A percentile compares a stretch with the other conserved stretches of the same genome.
These are phyloP conservation scores for Penicillium arizonense DNA, from an alignment of 495 filamentous ascomycete species.

Conservation along the genomic window DNA sequence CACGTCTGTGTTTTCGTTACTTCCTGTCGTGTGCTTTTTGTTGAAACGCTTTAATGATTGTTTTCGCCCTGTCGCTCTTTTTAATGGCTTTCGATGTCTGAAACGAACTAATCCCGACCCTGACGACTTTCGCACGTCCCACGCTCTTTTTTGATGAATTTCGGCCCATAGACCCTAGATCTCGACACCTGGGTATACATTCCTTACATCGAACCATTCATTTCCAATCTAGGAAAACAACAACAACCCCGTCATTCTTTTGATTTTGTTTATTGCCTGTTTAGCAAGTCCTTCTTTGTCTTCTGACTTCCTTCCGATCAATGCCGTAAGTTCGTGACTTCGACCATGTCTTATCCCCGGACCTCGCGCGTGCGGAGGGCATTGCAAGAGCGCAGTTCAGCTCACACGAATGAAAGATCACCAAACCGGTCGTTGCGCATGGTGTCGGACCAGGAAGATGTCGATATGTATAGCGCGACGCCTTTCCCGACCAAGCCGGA, in stretches of 20 bases:
- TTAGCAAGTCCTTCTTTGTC: neutral
- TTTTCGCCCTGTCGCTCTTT: constrained; percentile 36
- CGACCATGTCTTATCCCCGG: constrained; percentile 33
- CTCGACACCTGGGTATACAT: constrained; percentile 29
- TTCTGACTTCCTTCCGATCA: constrained; percentile 18
- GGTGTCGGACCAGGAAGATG: constrained; percentile 35
- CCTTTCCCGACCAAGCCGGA: constrained; percentile 54
- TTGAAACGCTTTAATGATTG: constrained; percentile 22
- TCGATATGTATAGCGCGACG: constrained; percentile 40
- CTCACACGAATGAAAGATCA: constrained; percentile 48
- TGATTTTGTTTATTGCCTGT: constrained; percentile 8
- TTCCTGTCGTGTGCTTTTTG: constrained; percentile 31
- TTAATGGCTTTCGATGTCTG: constrained; percentile 23
- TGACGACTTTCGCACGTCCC: constrained; percentile 27
- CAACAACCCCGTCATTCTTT: constrained; percentile 19
- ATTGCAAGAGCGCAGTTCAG: constrained; percentile 52
- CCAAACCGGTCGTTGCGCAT: constrained; percentile 37
- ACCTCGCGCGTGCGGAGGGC: constrained; percentile 40
- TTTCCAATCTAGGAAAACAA: constrained; percentile 18
- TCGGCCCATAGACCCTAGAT: constrained; percentile 5
- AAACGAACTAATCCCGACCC: constrained; percentile 21
- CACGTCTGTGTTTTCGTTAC: constrained; percentile 29
- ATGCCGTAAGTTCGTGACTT: constrained; percentile 31
- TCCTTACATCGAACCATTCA: constrained; percentile 24
- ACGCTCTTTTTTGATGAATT: constrained; percentile 20